These are phyloP conservation scores for Pseudogymnoascus sp. DNA, from an alignment of 2,329 filamentous ascomycete genomes.

Conservation along the genomic window DNA sequence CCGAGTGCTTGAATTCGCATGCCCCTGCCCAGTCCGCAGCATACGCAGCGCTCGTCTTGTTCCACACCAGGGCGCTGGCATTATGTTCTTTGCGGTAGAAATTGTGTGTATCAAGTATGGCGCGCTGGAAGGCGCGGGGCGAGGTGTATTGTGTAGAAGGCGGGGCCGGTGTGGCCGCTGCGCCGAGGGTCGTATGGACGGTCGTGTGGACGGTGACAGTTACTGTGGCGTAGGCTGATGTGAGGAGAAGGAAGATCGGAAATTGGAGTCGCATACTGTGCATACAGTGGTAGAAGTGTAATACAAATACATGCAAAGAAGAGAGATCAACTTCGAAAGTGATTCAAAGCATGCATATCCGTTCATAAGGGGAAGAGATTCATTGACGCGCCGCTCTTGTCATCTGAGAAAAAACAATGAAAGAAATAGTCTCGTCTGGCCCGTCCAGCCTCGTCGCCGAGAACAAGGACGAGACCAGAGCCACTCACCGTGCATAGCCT, in stretches of 20 bases:
- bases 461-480: neutral
- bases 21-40: constrained; percentile 41
- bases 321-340: neutral
- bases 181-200: neutral
- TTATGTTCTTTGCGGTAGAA: constrained; percentile 55
- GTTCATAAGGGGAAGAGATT: neutral
- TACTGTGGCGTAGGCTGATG: neutral
- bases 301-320: neutral
- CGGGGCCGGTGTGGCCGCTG: neutral
- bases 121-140: constrained; percentile 34
- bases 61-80: constrained; percentile 53
- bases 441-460: neutral
- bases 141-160: constrained; percentile 30
- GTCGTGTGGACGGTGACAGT: neutral
- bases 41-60: constrained; percentile 49
- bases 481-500: constrained; percentile 1
- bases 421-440: neutral
- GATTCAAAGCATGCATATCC: neutral
- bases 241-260: neutral
- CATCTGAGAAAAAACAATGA: neutral
- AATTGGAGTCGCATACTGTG: neutral
- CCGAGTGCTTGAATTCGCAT: constrained; percentile 46
- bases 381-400: neutral
- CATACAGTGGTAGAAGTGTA: neutral
- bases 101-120: constrained; percentile 60